A percentile compares a stretch with the other conserved stretches of the same genome.
Evolutionary conservation across 2,329 filamentous ascomycete genomes (phyloP).

Genomic region (Aquanectria penicillioides): DNA sequence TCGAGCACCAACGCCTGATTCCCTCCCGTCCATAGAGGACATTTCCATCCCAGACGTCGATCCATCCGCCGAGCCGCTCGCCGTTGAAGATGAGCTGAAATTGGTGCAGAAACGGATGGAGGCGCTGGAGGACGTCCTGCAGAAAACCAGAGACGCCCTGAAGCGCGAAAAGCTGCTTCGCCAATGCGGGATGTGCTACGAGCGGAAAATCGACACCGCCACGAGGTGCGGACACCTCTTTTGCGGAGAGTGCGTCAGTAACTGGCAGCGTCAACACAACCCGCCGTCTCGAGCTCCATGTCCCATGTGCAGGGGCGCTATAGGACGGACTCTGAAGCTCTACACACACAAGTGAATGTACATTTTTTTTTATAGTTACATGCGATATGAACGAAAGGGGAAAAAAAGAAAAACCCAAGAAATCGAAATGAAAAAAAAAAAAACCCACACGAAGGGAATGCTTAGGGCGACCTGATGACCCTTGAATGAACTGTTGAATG

Average conservation of each 20-base stretch:
- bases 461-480: too few relatives aligned
- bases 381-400: too few relatives aligned
- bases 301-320: slow-evolving; percentile 15
- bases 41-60: neutral
- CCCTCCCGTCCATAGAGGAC: neutral
- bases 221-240: slow-evolving; percentile 20
- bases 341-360: neutral
- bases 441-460: too few relatives aligned
- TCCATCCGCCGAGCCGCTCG: too few relatives aligned
- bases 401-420: neutral
- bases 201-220: slow-evolving; percentile 3
- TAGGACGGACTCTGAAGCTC: slow-evolving; percentile 7
- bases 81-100: neutral
- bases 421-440: too few relatives aligned
- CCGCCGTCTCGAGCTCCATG: neutral
- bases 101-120: neutral
- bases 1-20: neutral
- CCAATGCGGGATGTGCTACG: slow-evolving; percentile 22
- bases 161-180: slow-evolving; percentile 3
- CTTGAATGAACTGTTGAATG: too few relatives aligned
- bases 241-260: slow-evolving; percentile 2
- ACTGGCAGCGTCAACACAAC: slow-evolving; percentile 6
- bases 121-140: neutral
- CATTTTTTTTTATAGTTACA: too few relatives aligned
- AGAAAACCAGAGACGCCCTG: neutral